These are phyloP conservation scores for Rhizomucor pusillus DNA, from an alignment of 371 early-diverging fungal species.

Conservation along the genomic window DNA sequence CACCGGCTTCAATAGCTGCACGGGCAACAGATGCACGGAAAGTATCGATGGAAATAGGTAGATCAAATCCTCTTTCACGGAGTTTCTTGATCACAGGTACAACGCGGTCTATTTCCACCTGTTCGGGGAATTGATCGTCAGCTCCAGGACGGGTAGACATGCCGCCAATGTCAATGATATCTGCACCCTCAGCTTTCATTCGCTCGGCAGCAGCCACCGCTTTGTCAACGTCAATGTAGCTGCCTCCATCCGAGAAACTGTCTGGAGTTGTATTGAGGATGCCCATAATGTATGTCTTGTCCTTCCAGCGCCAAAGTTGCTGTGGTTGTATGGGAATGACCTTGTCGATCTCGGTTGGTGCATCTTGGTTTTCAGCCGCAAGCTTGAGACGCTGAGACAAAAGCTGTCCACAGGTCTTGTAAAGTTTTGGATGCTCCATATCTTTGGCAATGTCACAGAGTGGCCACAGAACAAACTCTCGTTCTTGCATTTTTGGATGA, in stretches of 20 bases:
- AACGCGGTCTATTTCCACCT: constrained; percentile 81
- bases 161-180: constrained; percentile 96
- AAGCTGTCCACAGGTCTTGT: constrained; percentile 77
- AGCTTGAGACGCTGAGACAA: constrained; percentile 72
- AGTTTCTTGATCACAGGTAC: constrained; percentile 85
- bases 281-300: constrained; percentile 88
- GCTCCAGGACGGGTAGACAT: constrained; percentile 92
- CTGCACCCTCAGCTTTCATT: constrained; percentile 81
- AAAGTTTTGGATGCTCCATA: constrained; percentile 86
- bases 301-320: constrained; percentile 58
- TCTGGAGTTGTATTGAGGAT: constrained; percentile 97
- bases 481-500: constrained; percentile 84
- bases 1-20: constrained; percentile 83
- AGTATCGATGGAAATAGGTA: constrained; percentile 93
- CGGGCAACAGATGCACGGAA: constrained; percentile 83
- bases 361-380: constrained; percentile 38
- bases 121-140: constrained; percentile 71
- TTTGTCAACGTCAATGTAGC: constrained; percentile 52
- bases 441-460: constrained; percentile 91
- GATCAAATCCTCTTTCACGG: constrained; percentile 57
- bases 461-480: constrained; percentile 94
- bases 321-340: constrained; percentile 59
- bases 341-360: constrained; percentile 58
- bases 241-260: constrained; percentile 95
- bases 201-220: constrained; percentile 72